Evolutionary conservation across 495 filamentous ascomycete species (phyloP), one percentile per base, ranked within the genome.

Genomic region (Aspergillus homomorphus): DNA sequence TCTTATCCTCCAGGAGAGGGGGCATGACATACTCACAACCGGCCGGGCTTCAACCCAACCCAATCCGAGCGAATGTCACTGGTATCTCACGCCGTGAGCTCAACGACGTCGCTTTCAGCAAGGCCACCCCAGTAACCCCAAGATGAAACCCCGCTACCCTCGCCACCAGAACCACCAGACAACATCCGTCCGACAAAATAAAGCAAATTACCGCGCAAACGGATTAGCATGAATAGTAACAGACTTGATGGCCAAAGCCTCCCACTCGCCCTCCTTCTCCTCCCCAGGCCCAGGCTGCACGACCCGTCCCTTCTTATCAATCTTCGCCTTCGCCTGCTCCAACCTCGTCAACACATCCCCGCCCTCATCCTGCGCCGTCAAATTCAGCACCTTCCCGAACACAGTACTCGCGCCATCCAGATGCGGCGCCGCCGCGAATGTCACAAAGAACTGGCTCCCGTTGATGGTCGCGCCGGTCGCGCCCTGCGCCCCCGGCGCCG

Each of bases 221-320:
- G 95, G 94, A 71, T 98, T 98, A 15, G 94, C 94, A 77, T 98
- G 94, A 21, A 98, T 88, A 5, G 87, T 93, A 16, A 98, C 85
- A 6, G 73, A 78, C 57, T 90, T 81, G 52, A 97, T 91, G 51
- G 77, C 77, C 4, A 89, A 77, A 33, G 80, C 71, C 63, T 90
- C 76, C 56, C 66, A 75, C 8, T 69, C 66, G 14, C 59, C 58
- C 53, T 65, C 67, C 33, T 77, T 68, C 0, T 69, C 72, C 53
- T 75, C 75, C 50, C 88, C 88, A 0, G 76, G 33, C 2, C 4
- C 2, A 7, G 33, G 76, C 63, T 79, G 77, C 48, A 71, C 69
- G 10, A 92, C 89, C 63, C 90, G 81, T 55, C 84, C 87, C 80
- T 98, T 98, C 78, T 89, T 92, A 70, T 98, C 94, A n/a, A 96